These are phyloP conservation scores for Leccinum rimulosum DNA, from an alignment of 768 basidiomycete species.

Conservation along the genomic window DNA sequence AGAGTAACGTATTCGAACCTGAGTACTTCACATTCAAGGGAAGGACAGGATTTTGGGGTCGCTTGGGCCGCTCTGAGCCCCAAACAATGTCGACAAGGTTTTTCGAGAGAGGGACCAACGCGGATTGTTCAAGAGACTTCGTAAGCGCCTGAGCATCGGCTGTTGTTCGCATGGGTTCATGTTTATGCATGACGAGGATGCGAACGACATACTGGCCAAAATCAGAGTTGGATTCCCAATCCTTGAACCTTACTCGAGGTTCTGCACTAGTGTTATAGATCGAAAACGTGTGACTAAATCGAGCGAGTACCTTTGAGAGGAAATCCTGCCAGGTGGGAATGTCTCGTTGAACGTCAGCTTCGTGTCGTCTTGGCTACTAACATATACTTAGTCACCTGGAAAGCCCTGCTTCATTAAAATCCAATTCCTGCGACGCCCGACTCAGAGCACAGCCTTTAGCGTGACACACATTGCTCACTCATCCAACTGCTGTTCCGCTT, in stretches of 20 bases:
- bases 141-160: constrained; percentile 65
- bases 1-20: constrained; percentile 37
- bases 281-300: background rate
- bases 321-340: constrained; percentile 92
- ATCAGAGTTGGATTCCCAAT: constrained; percentile 82
- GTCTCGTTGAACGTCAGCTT: constrained; percentile 42
- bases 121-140: constrained; percentile 58
- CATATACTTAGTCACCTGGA: constrained; percentile 52
- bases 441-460: constrained; percentile 1
- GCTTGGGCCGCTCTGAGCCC: constrained; percentile 59
- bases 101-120: constrained; percentile 58
- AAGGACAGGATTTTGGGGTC: constrained; percentile 68
- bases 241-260: constrained; percentile 56
- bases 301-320: constrained; percentile 55
- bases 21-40: constrained; percentile 73
- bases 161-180: constrained; percentile 22
- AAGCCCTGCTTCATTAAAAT: constrained; percentile 89
- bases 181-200: constrained; percentile 12
- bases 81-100: constrained; percentile 86
- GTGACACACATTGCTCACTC: constrained; percentile 41
- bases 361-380: constrained; percentile 4
- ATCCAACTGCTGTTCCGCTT: constrained; percentile 89
- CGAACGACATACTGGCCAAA: constrained; percentile 47
- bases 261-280: constrained; percentile 35
- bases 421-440: constrained; percentile 64